Evolutionary conservation across 768 basidiomycete genomes (phyloP).

Genomic region (Lactarius indigo): DNA sequence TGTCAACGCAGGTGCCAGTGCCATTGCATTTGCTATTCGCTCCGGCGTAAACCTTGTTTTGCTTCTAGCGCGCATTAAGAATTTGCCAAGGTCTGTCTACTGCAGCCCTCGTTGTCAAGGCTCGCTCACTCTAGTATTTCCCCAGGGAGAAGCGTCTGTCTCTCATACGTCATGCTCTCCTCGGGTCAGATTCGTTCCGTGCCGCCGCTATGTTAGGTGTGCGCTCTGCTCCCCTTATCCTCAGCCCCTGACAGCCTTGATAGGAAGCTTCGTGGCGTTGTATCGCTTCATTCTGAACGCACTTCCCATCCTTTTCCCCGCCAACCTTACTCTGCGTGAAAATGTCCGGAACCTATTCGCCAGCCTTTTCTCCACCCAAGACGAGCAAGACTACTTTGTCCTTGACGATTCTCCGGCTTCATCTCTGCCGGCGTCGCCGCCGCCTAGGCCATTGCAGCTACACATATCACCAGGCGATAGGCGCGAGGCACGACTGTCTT

Average conservation of each 20-base stretch:
- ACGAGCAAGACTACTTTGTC: conserved; percentile 20
- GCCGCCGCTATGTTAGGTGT: conserved; percentile 87
- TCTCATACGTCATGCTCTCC: conserved; percentile 75
- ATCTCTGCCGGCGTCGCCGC: conserved; percentile 27
- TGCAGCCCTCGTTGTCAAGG: too few species aligned
- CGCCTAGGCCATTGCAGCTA: conserved; percentile 16
- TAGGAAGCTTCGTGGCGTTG: conserved; percentile 70
- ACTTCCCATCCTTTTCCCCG: conserved; percentile 65
- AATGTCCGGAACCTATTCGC: conserved; percentile 27
- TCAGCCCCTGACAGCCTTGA: not conserved
- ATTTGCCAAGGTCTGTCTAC: conserved; percentile 54
- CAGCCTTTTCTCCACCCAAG: conserved; percentile 30
- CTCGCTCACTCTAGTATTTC: not conserved
- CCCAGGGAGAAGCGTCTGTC: conserved; percentile 58
- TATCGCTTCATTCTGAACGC: conserved; percentile 81
- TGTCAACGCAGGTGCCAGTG: conserved; percentile 62
- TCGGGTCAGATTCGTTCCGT: conserved; percentile 77
- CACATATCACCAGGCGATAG: conserved; percentile 24
- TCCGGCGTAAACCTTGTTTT: conserved; percentile 81
- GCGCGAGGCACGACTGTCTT: conserved; percentile 52
- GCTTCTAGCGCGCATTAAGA: conserved; percentile 67
- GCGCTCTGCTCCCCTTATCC: conserved; percentile 20
- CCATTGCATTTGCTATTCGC: conserved; percentile 77
- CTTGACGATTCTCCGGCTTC: conserved; percentile 26
- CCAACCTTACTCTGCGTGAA: conserved; percentile 26